phyloP scores from a whole-genome alignment of 352 stramenopile species.

The Stramenopiles sp. region DNA sequence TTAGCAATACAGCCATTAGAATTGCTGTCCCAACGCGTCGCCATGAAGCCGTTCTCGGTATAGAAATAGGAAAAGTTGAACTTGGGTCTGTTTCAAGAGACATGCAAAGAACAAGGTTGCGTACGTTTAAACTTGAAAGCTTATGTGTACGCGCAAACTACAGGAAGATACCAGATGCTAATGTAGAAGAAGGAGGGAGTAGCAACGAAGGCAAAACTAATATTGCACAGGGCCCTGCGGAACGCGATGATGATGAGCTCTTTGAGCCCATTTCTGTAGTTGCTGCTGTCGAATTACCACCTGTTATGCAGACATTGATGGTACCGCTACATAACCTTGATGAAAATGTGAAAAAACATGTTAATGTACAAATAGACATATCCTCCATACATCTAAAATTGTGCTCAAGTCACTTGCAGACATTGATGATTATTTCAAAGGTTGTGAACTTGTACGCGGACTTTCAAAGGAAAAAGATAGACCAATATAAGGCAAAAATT shows the following conservation, averaged over 20 bases:
- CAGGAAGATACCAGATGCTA: background rate
- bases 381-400: background rate
- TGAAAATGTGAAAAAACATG: background rate
- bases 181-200: background rate
- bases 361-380: background rate
- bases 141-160: background rate
- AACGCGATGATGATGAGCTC: background rate
- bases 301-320: background rate
- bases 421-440: background rate
- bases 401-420: background rate
- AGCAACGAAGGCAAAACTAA: background rate
- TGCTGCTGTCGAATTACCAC: background rate
- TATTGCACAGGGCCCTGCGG: background rate
- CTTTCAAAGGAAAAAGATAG: background rate
- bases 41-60: background rate
- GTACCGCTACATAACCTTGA: background rate
- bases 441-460: background rate
- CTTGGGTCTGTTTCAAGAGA: background rate
- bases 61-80: background rate
- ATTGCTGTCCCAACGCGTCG: background rate
- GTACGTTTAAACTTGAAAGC: background rate
- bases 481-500: background rate
- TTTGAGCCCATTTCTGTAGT: background rate
- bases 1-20: background rate
- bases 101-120: background rate